Base-by-base conservation (phyloP, 31 red algal genomes). In the Endocladia muricata region DNA sequence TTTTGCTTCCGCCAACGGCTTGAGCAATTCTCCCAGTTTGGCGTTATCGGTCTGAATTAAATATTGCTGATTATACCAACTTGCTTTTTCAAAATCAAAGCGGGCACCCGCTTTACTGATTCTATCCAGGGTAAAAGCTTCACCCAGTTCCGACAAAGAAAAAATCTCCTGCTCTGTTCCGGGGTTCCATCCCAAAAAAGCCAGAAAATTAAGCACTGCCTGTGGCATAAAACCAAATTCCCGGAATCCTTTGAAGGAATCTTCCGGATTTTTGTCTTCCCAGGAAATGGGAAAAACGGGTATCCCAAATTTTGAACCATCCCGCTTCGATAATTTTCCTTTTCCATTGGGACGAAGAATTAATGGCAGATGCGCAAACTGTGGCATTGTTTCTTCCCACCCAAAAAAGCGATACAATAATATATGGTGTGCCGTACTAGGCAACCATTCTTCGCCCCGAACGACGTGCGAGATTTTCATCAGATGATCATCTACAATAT, bases 1-100 rank as follows among this genome's bases (percentile, higher is more conserved):
- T 52, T 52, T 13, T 15, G 47, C 47, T 15, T 52, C 47, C 11
- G n/a, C 47, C n/a, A 52, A n/a, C n/a, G 47, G 47, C n/a, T n/a
- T 13, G 47, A 52, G 13, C n/a, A n/a, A 15, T 52, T 52, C 47
- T 15, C 13, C 47, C n/a, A n/a, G n/a, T n/a, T n/a, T n/a, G n/a
- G n/a, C n/a, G n/a, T n/a, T n/a, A n/a, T n/a, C n/a, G n/a, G n/a
- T n/a, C n/a, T n/a, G n/a, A n/a, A n/a, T n/a, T n/a, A n/a, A n/a
- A 52, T 15, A 52, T 52, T 52, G 47, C n/a, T 52, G 47, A 52
- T 52, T 52, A n/a, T 15, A 52, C 47, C 47, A 52, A n/a, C n/a
- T n/a, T n/a, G n/a, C n/a, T 74, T 74, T 74, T 55, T 56, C 42
- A 23, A 38, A 54, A 74, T 74, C 70, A 54, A 74, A 74, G 26